Evolutionary conservation across 2,329 filamentous ascomycete genomes (phyloP).

Genomic region (Aspergillus sp.): DNA sequence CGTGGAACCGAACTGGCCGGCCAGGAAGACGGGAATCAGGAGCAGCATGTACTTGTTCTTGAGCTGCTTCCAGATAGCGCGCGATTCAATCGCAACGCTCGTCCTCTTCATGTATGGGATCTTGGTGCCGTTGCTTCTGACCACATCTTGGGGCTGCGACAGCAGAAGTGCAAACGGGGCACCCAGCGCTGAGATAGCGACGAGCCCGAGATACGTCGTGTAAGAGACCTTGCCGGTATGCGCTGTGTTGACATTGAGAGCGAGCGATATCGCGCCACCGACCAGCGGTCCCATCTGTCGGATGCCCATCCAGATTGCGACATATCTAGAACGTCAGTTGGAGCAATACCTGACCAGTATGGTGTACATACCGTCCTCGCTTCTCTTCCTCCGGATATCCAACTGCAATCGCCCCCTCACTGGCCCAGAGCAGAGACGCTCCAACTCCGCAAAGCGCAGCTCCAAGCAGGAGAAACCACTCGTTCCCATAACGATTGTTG

Average conservation of each 20-base stretch:
- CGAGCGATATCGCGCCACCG: conserved; percentile 8
- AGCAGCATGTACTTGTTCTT: conserved; percentile 9
- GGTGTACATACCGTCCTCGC: background rate
- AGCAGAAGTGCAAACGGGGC: conserved; percentile 1
- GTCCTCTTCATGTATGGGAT: conserved; percentile 9
- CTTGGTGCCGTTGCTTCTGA: conserved; percentile 9
- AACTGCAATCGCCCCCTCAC: conserved; percentile 8
- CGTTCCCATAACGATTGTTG: conserved; percentile 7
- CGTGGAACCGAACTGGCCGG: conserved; percentile 6
- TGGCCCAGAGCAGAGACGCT: conserved; percentile 6
- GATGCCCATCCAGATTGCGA: background rate
- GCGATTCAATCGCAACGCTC: conserved; percentile 1
- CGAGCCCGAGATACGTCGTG: conserved; percentile 8
- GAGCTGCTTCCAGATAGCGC: conserved; percentile 6
- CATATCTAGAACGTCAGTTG: background rate
- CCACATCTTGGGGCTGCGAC: conserved; percentile 4
- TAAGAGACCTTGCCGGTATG: conserved; percentile 8
- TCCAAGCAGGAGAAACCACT: conserved; percentile 6
- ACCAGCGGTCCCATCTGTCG: conserved; percentile 12
- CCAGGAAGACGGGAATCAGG: conserved; percentile 5
- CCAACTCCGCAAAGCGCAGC: conserved; percentile 7
- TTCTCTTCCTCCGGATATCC: conserved; percentile 9
- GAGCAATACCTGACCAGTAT: too few species aligned
- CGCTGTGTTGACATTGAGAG: conserved; percentile 6
- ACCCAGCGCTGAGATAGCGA: conserved; percentile 6